A percentile compares a stretch with the other conserved stretches of the same genome.
These are phyloP conservation scores for Vitis labrusca DNA, from an alignment of 164 flowering plant species.

Conservation along the genomic window DNA sequence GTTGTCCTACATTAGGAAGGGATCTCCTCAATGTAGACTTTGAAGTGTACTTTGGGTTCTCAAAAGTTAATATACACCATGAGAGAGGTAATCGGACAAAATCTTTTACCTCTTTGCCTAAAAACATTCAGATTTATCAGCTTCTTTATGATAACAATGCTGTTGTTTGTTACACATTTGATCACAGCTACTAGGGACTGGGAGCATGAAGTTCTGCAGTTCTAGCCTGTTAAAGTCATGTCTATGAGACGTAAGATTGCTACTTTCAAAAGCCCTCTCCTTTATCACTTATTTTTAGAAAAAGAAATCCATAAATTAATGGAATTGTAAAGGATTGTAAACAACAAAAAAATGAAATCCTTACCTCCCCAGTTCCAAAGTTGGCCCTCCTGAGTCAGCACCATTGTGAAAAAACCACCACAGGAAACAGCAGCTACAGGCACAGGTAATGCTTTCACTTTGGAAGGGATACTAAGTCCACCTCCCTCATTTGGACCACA, in stretches of 20 bases:
- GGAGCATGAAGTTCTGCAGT: background rate
- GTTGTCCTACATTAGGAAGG: too few relatives aligned
- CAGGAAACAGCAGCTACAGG: conserved; percentile 77
- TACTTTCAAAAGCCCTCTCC: too few relatives aligned
- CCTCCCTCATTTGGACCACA: conserved; percentile 93
- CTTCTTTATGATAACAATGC: background rate
- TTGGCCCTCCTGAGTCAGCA: conserved; percentile 72
- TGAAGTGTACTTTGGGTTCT: too few relatives aligned
- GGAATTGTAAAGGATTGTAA: background rate
- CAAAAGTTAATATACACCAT: too few relatives aligned
- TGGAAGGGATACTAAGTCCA: conserved; percentile 72
- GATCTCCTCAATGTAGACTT: too few relatives aligned
- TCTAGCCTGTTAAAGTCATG: background rate
- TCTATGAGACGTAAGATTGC: background rate
- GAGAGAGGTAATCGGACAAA: too few relatives aligned
- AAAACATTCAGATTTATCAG: background rate
- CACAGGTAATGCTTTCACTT: conserved; percentile 67
- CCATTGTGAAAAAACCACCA: conserved; percentile 93
- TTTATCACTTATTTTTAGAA: background rate
- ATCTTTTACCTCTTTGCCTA: too few relatives aligned
- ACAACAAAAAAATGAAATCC: conserved; percentile 1
- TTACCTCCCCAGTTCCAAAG: conserved; percentile 97
- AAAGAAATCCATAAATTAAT: background rate
- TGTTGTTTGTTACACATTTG: background rate
- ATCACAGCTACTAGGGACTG: background rate